Evolutionary conservation across 495 filamentous ascomycete species (phyloP).

Genomic region (Talaromyces adpressus): DNA sequence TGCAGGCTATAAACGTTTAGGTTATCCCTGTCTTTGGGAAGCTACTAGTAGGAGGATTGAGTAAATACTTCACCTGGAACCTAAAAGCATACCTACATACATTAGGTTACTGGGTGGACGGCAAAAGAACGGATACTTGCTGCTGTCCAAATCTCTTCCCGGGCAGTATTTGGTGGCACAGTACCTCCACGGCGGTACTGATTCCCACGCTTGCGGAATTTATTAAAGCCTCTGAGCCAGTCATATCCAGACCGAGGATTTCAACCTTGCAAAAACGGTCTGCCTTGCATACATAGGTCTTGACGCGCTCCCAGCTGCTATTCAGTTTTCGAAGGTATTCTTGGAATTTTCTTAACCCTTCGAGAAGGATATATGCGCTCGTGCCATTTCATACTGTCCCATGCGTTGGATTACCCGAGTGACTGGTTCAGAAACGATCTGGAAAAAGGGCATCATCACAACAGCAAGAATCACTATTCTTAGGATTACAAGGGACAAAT

Average conservation of each 20-base stretch:
- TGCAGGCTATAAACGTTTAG: not conserved
- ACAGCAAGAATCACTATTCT: not conserved
- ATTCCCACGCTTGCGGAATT: constrained; percentile 7
- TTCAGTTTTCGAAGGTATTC: not conserved
- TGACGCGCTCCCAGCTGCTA: not conserved
- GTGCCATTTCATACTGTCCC: not conserved
- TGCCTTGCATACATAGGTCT: constrained; percentile 22
- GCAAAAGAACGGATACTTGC: not conserved
- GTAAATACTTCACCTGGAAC: not conserved
- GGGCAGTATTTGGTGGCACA: constrained; percentile 24
- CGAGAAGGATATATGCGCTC: not conserved
- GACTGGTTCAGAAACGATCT: not conserved
- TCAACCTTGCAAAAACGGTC: constrained; percentile 7
- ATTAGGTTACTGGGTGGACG: not conserved
- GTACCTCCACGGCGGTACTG: constrained; percentile 26
- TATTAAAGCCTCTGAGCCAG: constrained; percentile 31
- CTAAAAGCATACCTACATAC: not conserved
- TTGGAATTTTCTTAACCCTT: not conserved
- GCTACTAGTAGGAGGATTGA: not conserved
- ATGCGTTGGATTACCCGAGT: not conserved
- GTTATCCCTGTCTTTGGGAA: not conserved
- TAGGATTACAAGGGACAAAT: not conserved
- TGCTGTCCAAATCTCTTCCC: not conserved
- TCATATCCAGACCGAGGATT: constrained; percentile 18
- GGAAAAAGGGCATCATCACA: not conserved